Percentiles rank a stretch among this genome's conserved stretches.
phyloP scores from a whole-genome alignment of 139 green algal species.

The Pleodorina starrii region DNA sequence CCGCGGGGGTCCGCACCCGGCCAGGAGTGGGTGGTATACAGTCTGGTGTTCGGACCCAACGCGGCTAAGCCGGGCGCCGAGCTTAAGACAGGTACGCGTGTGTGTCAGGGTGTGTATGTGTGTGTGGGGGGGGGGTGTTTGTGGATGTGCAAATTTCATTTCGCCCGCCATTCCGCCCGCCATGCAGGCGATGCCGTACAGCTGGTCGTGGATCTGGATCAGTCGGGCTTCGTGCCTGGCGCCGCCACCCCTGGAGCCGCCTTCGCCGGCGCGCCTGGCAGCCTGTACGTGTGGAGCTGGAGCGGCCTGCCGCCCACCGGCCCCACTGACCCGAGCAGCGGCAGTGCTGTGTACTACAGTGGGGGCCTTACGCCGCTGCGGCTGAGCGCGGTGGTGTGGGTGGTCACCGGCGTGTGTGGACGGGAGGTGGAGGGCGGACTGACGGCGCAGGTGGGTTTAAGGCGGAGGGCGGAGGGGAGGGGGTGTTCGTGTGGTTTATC shows the following conservation, averaged over 20 bases:
- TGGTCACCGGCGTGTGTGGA: conserved; percentile 1
- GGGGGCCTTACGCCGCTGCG: neutral
- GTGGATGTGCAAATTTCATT: too few species aligned
- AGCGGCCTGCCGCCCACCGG: too few species aligned
- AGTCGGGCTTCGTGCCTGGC: neutral
- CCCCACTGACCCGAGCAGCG: neutral
- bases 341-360: neutral
- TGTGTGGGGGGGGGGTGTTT: neutral
- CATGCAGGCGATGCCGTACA: neutral
- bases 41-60: neutral
- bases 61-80: neutral
- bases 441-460: neutral
- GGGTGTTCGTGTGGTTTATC: too few species aligned
- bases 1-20: too few species aligned
- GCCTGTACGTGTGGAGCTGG: neutral
- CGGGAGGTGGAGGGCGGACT: neutral
- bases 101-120: neutral
- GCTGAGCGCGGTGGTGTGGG: neutral
- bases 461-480: too few species aligned
- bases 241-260: neutral
- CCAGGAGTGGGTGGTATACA: conserved; percentile 9
- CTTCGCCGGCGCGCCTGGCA: neutral
- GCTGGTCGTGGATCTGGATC: neutral
- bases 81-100: neutral
- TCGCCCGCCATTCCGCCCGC: neutral